Evolutionary conservation across 2,329 filamentous ascomycete species (phyloP).

Genomic region (Claviceps sp.): DNA sequence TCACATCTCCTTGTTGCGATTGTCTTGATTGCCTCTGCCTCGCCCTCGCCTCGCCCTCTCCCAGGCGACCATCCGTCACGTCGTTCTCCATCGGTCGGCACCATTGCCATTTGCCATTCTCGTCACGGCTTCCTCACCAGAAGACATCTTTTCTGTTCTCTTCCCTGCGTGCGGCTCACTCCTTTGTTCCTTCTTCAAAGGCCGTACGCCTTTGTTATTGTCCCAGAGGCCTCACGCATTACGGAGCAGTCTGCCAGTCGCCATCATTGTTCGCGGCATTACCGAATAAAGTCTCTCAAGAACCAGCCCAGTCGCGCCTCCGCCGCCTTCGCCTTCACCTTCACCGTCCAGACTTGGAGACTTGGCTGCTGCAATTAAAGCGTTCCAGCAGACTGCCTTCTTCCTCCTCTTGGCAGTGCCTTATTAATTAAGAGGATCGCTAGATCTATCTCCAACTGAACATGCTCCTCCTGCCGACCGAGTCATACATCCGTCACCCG

Average conservation of each 20-base stretch:
- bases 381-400: neutral
- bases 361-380: neutral
- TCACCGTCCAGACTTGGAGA: neutral
- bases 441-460: conserved; percentile 1
- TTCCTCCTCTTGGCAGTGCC: neutral
- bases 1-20: neutral
- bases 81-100: neutral
- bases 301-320: too few relatives aligned
- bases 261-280: too few relatives aligned
- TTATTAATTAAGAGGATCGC: neutral
- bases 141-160: too few relatives aligned
- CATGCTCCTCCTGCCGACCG: conserved; percentile 5
- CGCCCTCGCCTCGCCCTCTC: neutral
- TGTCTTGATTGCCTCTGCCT: neutral
- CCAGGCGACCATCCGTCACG: too few relatives aligned
- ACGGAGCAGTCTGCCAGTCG: too few relatives aligned
- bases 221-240: too few relatives aligned
- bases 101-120: neutral
- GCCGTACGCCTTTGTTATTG: too few relatives aligned
- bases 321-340: too few relatives aligned
- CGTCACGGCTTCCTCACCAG: neutral
- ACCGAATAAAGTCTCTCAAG: too few relatives aligned
- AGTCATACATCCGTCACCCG: neutral
- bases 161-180: too few relatives aligned
- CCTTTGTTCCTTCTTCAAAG: too few relatives aligned